Evolutionary conservation across 1,139 yeast genomes (phyloP).

Genomic region (Diutina sp.): DNA sequence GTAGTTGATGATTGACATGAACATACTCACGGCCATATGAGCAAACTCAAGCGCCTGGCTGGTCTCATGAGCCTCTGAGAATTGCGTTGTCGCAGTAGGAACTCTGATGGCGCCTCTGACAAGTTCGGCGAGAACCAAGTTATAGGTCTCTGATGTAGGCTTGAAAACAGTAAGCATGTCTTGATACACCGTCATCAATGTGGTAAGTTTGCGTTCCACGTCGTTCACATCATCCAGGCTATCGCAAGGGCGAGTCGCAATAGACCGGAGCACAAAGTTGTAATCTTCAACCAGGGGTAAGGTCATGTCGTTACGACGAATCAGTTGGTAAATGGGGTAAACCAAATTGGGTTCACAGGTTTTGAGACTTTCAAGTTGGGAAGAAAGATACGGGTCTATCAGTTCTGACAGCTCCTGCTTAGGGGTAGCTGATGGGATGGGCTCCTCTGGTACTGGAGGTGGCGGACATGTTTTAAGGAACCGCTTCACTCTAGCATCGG

Average conservation of each 20-base stretch:
- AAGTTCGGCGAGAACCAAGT: constrained; percentile 36
- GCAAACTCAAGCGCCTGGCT: constrained; percentile 47
- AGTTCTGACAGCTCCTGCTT: constrained; percentile 1
- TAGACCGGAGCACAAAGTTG: constrained; percentile 25
- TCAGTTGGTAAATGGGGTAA: constrained; percentile 30
- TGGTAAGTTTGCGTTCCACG: constrained; percentile 35
- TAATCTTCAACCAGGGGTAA: constrained; percentile 22
- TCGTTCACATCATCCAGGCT: constrained; percentile 12
- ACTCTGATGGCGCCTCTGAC: constrained; percentile 35
- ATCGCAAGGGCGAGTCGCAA: constrained; percentile 18
- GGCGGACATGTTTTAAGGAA: background rate
- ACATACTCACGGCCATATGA: constrained; percentile 47
- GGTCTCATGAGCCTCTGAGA: constrained; percentile 4
- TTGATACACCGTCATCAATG: constrained; percentile 51
- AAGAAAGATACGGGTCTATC: background rate
- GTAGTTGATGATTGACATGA: constrained; percentile 4
- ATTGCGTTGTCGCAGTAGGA: constrained; percentile 3
- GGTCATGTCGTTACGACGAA: constrained; percentile 22
- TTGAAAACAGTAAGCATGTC: constrained; percentile 38
- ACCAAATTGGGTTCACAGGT: constrained; percentile 19
- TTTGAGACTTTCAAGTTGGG: constrained; percentile 2
- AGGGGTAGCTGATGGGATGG: background rate
- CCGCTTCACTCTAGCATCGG: background rate
- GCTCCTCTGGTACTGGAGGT: background rate
- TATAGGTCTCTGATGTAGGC: constrained; percentile 43